Conservation (phyloP, 352 stramenopile genomes). For the Blastocystis sp. region DNA sequence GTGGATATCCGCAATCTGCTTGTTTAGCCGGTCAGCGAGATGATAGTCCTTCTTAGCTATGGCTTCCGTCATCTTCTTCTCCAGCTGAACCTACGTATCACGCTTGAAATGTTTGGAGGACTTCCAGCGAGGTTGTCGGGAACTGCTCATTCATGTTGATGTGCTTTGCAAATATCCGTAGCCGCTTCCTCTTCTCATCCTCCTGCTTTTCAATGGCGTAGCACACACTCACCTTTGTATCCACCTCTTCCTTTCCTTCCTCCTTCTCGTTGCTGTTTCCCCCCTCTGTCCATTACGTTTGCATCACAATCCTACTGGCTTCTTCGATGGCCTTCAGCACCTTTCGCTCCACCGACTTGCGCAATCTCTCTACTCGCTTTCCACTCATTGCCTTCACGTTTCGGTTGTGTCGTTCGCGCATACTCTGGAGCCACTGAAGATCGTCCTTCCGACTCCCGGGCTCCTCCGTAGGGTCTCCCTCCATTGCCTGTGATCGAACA, state of each 20-base stretch:
- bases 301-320: background rate
- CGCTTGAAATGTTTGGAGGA: background rate
- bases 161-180: conserved; percentile 42
- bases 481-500: background rate
- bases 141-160: conserved; percentile 11
- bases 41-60: conserved; percentile 10
- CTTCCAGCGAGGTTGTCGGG: conserved; percentile 29
- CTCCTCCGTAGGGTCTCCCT: background rate
- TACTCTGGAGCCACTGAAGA: background rate
- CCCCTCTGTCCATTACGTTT: background rate
- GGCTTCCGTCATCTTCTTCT: conserved; percentile 44
- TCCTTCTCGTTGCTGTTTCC: background rate
- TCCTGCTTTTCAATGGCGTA: background rate
- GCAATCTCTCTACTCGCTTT: background rate
- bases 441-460: background rate
- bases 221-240: background rate
- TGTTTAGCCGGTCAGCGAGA: conserved; percentile 18
- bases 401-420: background rate
- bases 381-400: conserved; percentile 21
- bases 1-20: conserved; percentile 11
- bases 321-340: background rate
- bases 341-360: background rate
- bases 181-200: background rate
- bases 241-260: background rate
- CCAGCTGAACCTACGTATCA: conserved; percentile 9